These are phyloP conservation scores for Lipomyces yamadae DNA, from an alignment of 805 yeast genomes.

Conservation along the genomic window DNA sequence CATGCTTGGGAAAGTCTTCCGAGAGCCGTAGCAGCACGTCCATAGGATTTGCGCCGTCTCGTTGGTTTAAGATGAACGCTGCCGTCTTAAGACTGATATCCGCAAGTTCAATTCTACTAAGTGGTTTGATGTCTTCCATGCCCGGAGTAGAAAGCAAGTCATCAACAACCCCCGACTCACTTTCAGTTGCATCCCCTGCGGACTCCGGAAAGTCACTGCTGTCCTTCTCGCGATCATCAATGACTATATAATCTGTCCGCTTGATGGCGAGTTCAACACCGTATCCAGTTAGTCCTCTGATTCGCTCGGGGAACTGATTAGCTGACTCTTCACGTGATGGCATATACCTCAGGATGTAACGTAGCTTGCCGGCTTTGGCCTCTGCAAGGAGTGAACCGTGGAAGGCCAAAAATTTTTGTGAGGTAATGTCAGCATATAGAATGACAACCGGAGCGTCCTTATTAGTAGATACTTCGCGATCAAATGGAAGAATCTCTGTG, in stretches of 20 bases:
- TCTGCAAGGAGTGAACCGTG: constrained; percentile 63
- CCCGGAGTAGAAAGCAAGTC: constrained; percentile 40
- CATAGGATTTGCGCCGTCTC: constrained; percentile 44
- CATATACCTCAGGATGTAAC: constrained; percentile 76
- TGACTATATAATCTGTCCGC: constrained; percentile 66
- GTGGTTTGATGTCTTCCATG: constrained; percentile 34
- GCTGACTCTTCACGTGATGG: constrained; percentile 47
- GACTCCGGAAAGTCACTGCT: neutral
- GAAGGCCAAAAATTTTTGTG: constrained; percentile 58
- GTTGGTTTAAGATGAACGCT: constrained; percentile 44
- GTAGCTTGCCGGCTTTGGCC: constrained; percentile 66
- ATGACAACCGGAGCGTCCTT: constrained; percentile 56
- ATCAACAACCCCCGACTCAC: constrained; percentile 12
- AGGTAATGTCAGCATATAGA: constrained; percentile 67
- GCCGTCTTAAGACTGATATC: constrained; percentile 45
- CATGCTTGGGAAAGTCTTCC: constrained; percentile 61
- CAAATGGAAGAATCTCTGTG: constrained; percentile 52
- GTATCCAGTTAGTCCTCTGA: constrained; percentile 53
- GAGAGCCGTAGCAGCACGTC: constrained; percentile 50
- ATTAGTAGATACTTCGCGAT: constrained; percentile 64
- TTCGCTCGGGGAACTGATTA: constrained; percentile 28
- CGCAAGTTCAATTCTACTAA: constrained; percentile 39
- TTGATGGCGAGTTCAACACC: constrained; percentile 69
- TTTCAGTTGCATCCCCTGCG: constrained; percentile 1
- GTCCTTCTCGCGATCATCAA: constrained; percentile 59